Evolutionary conservation across 148 eudicot genomes (phyloP).

Genomic region (Bassia scoparia): DNA sequence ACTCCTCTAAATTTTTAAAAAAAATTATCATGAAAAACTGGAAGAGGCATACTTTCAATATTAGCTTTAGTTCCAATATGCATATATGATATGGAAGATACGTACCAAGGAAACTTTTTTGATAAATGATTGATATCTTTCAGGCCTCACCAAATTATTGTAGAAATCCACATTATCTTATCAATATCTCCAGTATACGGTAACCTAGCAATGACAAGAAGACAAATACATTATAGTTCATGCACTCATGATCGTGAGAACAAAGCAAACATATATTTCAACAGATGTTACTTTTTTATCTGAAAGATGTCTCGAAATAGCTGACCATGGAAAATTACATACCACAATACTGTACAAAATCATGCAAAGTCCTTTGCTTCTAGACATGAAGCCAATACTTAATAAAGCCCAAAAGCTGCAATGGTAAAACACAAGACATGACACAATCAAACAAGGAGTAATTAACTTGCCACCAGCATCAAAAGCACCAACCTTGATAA

Average conservation of each 20-base stretch:
- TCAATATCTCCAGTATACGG: slow-evolving; percentile 82
- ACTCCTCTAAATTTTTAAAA: slow-evolving; percentile 51
- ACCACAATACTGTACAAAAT: slow-evolving; percentile 53
- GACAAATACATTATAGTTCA: background rate
- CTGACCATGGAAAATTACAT: slow-evolving; percentile 80
- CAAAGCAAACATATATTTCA: background rate
- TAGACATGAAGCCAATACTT: slow-evolving; percentile 73
- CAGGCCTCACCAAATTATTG: slow-evolving; percentile 54
- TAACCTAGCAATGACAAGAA: slow-evolving; percentile 46
- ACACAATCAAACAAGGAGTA: background rate
- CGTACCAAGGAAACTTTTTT: slow-evolving; percentile 60
- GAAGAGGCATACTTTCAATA: background rate
- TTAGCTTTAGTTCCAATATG: slow-evolving; percentile 12
- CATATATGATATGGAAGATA: background rate
- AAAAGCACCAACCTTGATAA: slow-evolving; percentile 61
- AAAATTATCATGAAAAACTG: background rate
- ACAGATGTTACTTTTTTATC: slow-evolving; percentile 49
- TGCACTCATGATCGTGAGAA: background rate
- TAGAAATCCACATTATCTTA: slow-evolving; percentile 69
- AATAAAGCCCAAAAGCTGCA: slow-evolving; percentile 79
- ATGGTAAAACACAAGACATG: slow-evolving; percentile 8
- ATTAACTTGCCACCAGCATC: background rate
- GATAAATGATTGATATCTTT: slow-evolving; percentile 57
- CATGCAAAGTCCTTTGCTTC: slow-evolving; percentile 58
- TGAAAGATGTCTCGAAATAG: slow-evolving; percentile 82